These are phyloP conservation scores for Gonapodya sp. DNA, from an alignment of 192 early-diverging fungal genomes.

Conservation along the genomic window DNA sequence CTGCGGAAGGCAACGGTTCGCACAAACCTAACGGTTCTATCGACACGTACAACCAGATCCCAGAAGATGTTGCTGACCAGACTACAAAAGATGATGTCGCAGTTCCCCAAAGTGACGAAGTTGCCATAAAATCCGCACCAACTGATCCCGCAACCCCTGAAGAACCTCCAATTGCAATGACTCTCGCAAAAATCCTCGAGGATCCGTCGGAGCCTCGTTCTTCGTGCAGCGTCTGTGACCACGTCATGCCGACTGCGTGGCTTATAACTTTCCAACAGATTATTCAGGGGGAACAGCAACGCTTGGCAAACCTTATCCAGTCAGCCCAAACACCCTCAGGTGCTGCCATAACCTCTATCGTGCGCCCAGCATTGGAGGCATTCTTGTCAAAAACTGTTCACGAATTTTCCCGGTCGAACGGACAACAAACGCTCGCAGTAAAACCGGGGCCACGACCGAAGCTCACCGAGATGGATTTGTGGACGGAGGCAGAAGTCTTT, in stretches of 20 bases:
- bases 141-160: neutral
- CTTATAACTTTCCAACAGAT: neutral
- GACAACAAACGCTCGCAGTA: neutral
- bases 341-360: neutral
- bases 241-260: neutral
- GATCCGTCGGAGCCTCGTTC: neutral
- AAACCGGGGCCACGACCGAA: neutral
- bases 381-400: neutral
- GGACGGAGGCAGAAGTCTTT: neutral
- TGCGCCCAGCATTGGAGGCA: neutral
- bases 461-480: neutral
- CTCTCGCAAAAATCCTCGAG: neutral
- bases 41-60: neutral
- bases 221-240: neutral
- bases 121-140: neutral
- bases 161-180: neutral
- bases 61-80: too few relatives aligned
- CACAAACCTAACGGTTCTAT: neutral
- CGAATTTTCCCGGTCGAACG: neutral
- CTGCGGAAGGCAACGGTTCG: neutral
- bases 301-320: neutral
- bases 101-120: neutral
- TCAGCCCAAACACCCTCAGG: neutral
- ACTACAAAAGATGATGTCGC: neutral
- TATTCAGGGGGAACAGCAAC: neutral